phyloP scores from a whole-genome alignment of 129 eudicot genomes.

The Arctium lappa region DNA sequence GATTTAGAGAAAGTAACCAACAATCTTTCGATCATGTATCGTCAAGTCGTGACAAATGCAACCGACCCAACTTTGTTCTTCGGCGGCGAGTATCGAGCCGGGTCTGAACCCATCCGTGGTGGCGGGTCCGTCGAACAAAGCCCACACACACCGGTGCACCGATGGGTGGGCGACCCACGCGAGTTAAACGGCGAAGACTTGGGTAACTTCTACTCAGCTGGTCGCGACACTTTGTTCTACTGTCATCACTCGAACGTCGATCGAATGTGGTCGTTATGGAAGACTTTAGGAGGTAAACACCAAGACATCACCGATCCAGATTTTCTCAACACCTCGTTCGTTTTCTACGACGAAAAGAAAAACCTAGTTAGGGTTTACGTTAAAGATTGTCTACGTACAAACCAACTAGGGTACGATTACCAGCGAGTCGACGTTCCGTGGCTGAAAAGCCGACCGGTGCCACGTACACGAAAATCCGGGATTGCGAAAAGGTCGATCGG shows the following conservation, averaged over 20 bases:
- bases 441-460: slow-evolving; percentile 30
- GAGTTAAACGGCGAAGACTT: slow-evolving; percentile 41
- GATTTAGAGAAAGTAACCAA: slow-evolving; percentile 5
- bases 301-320: slow-evolving; percentile 40
- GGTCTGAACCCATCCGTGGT: slow-evolving; percentile 34
- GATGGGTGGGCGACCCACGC: slow-evolving; percentile 39
- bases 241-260: slow-evolving; percentile 55
- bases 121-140: slow-evolving; percentile 41
- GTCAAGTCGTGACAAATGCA: slow-evolving; percentile 49
- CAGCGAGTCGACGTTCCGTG: slow-evolving; percentile 48
- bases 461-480: slow-evolving; percentile 11
- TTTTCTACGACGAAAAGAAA: slow-evolving; percentile 58
- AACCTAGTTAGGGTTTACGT: slow-evolving; percentile 42
- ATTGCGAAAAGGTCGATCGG: slow-evolving; percentile 2
- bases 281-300: slow-evolving; percentile 28
- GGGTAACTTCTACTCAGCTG: slow-evolving; percentile 67
- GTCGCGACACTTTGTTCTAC: slow-evolving; percentile 49
- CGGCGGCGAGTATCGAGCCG: slow-evolving; percentile 44
- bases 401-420: slow-evolving; percentile 42
- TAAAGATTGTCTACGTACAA: slow-evolving; percentile 38
- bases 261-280: slow-evolving; percentile 61
- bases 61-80: slow-evolving; percentile 32
- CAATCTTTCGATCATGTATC: slow-evolving; percentile 52
- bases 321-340: slow-evolving; percentile 42
- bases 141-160: slow-evolving; percentile 53